These are phyloP conservation scores for Chrysanthemum lavandulifolium DNA, from an alignment of 129 eudicot species.

Conservation along the genomic window DNA sequence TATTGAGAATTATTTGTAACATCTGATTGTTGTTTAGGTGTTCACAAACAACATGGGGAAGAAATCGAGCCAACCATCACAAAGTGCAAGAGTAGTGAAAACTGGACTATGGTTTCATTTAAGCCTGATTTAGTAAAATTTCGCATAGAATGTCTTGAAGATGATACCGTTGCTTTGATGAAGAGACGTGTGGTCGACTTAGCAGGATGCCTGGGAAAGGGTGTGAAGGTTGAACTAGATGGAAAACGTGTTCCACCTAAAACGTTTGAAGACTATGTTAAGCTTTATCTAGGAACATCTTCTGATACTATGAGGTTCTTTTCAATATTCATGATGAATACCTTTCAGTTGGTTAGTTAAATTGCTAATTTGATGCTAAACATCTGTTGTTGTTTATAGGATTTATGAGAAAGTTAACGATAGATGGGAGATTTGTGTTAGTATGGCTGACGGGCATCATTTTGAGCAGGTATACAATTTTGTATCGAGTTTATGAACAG, in stretches of 20 bases:
- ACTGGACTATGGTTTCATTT: conserved; percentile 92
- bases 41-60: conserved; percentile 80
- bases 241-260: conserved; percentile 68
- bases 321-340: not conserved
- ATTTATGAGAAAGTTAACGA: conserved; percentile 54
- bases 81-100: conserved; percentile 80
- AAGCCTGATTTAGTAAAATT: conserved; percentile 88
- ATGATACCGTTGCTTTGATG: conserved; percentile 95
- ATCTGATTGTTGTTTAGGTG: conserved; percentile 44
- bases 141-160: conserved; percentile 68
- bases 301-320: conserved; percentile 39
- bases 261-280: conserved; percentile 65
- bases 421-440: conserved; percentile 81
- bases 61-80: conserved; percentile 65
- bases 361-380: conserved; percentile 8
- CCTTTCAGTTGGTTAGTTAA: not conserved
- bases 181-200: conserved; percentile 85
- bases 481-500: not conserved
- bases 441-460: conserved; percentile 87
- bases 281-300: conserved; percentile 57
- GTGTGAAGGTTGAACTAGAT: conserved; percentile 74
- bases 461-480: conserved; percentile 68
- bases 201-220: conserved; percentile 88
- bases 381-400: conserved; percentile 32
- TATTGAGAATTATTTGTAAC: not conserved